Evolutionary conservation across 2,329 filamentous ascomycete species (phyloP).

Genomic region (Acrodontium crateriforme): DNA sequence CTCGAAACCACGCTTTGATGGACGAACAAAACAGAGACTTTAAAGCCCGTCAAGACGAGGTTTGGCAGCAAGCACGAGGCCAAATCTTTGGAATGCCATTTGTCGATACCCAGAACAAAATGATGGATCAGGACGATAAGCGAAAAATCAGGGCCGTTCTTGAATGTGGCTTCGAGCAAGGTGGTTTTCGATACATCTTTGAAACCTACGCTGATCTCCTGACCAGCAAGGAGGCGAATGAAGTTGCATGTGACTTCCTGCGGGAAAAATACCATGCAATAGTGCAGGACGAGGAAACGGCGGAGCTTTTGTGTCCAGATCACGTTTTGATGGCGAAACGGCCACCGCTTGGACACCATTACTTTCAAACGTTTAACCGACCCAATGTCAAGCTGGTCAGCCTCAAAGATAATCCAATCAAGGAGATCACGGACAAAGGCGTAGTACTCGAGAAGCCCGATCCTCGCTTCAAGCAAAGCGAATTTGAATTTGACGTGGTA

Average conservation of each 20-base stretch:
- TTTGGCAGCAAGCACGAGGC: constrained; percentile 18
- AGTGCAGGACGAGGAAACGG: constrained; percentile 33
- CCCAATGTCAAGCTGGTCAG: constrained; percentile 34
- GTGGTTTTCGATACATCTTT: constrained; percentile 6
- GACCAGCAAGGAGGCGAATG: constrained; percentile 20
- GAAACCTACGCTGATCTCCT: constrained; percentile 20
- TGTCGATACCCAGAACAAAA: constrained; percentile 3
- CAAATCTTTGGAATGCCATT: constrained; percentile 3
- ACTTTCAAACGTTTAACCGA: constrained; percentile 36
- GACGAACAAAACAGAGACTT: constrained; percentile 34
- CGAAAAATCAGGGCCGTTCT: constrained; percentile 4
- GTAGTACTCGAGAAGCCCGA: constrained; percentile 16
- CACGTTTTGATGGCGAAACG: constrained; percentile 26
- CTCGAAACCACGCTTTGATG: constrained; percentile 37
- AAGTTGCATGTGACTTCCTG: constrained; percentile 15
- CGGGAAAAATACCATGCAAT: constrained; percentile 24
- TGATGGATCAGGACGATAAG: constrained; percentile 4
- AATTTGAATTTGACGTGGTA: constrained; percentile 24
- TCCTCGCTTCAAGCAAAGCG: constrained; percentile 18
- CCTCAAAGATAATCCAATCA: constrained; percentile 30
- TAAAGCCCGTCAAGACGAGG: constrained; percentile 25
- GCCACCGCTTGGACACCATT: constrained; percentile 30
- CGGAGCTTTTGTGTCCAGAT: constrained; percentile 20
- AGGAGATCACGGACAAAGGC: constrained; percentile 25
- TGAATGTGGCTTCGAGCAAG: constrained; percentile 7